Percentiles rank a stretch among this genome's conserved stretches.
phyloP scores from a whole-genome alignment of 352 stramenopile genomes.

The Pythium aphanidermatum region DNA sequence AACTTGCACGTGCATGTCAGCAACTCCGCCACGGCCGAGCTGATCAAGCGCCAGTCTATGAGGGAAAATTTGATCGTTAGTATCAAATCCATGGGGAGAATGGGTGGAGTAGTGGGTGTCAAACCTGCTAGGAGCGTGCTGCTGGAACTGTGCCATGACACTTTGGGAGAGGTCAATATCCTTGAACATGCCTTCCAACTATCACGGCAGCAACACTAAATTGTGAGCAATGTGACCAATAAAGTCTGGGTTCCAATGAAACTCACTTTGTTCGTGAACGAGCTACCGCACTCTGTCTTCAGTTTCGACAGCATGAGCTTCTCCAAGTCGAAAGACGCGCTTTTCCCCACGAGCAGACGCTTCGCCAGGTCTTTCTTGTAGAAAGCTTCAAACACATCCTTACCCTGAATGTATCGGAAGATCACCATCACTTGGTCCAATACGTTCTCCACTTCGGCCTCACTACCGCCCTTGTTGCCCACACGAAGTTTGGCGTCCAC shows the following conservation, averaged over 20 bases:
- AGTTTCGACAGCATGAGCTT: constrained; percentile 96
- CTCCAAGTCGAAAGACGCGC: constrained; percentile 93
- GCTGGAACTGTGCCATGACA: constrained; percentile 90
- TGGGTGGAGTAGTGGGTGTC: too few species aligned
- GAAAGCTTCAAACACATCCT: constrained; percentile 99
- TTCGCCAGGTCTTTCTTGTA: constrained; percentile 98
- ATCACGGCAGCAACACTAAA: constrained; percentile 3
- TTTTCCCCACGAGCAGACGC: constrained; percentile 90
- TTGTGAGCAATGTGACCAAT: constrained; percentile 7
- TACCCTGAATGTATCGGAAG: constrained; percentile 95
- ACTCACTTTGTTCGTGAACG: constrained; percentile 94
- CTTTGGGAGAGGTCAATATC: constrained; percentile 97
- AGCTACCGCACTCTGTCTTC: constrained; percentile 97
- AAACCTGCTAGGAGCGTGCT: constrained; percentile 76
- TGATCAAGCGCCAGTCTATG: constrained; percentile 32
- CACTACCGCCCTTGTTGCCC: constrained; percentile 77
- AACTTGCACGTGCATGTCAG: constrained; percentile 96
- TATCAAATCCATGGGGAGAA: too few species aligned
- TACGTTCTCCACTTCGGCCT: constrained; percentile 83
- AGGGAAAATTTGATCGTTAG: too few species aligned
- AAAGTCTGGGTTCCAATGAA: not conserved
- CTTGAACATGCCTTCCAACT: constrained; percentile 99
- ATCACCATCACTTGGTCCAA: constrained; percentile 93
- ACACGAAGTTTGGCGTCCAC: constrained; percentile 87
- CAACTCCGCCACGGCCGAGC: constrained; percentile 32